These are phyloP conservation scores for Bodo saltans DNA, from an alignment of 78 protist genomes.

Conservation along the genomic window DNA sequence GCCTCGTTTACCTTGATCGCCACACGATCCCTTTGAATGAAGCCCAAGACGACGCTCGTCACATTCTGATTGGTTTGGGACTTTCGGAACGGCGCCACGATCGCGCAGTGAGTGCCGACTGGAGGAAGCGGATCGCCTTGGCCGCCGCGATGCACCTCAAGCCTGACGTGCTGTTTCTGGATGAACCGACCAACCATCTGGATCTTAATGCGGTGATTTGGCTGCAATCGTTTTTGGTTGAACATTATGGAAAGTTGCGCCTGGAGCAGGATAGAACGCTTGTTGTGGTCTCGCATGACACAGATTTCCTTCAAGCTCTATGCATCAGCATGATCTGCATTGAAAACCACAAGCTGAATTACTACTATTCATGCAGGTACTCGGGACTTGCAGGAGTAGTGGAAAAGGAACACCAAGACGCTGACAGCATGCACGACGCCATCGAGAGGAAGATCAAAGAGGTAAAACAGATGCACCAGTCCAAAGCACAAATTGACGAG, in stretches of 20 bases:
- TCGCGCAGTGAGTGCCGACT: slow-evolving; percentile 1
- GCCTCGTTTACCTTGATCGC: slow-evolving; percentile 76
- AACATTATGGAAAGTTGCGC: slow-evolving; percentile 58
- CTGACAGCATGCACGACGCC: too few species aligned
- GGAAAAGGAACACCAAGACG: too few species aligned
- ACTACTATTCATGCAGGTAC: too few species aligned
- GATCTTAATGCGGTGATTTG: slow-evolving; percentile 78
- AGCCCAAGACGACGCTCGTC: slow-evolving; percentile 58
- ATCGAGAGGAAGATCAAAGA: too few species aligned
- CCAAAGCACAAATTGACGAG: too few species aligned
- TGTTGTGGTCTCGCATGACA: slow-evolving; percentile 80
- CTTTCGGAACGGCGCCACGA: too few species aligned
- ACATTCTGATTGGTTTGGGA: slow-evolving; percentile 83
- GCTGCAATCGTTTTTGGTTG: too few species aligned
- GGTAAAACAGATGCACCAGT: too few species aligned
- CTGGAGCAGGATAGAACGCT: slow-evolving; percentile 47
- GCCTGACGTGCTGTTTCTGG: slow-evolving; percentile 89
- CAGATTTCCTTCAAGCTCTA: slow-evolving; percentile 79
- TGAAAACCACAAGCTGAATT: slow-evolving; percentile 51
- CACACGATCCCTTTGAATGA: slow-evolving; percentile 52
- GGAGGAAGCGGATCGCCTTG: slow-evolving; percentile 66
- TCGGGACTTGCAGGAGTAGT: too few species aligned
- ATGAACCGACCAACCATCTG: slow-evolving; percentile 94
- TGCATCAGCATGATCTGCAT: slow-evolving; percentile 70
- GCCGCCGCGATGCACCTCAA: slow-evolving; percentile 87